Base-by-base conservation (phyloP, 345 rosid genomes). In the Bretschneidera sinensis region DNA sequence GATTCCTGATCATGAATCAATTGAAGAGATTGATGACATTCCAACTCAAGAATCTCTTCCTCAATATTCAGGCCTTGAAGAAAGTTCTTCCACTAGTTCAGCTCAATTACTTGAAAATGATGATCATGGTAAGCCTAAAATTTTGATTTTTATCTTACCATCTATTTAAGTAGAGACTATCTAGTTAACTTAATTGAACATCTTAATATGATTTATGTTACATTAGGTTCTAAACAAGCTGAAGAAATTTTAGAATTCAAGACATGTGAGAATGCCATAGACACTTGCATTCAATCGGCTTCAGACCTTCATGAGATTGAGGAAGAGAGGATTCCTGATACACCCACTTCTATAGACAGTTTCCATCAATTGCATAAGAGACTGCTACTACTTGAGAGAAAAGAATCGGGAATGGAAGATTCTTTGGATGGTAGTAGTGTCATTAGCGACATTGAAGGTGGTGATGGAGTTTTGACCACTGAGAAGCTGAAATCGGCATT, bases 1-100 rank as follows among this genome's bases (percentile, higher is more conserved):
- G 59, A 89, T 92, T 80, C 94, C 97, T 63, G 96, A 84, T 67
- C 87, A 84, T 31, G 87, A 87, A 35, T 74, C 75, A 43, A 59
- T 79, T 59, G 92, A 82, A 57, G n/a, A n/a, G n/a, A n/a, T n/a
- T 39, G 45, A 39, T 39, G 87, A 76, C 49, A 17, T 76, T 68
- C 73, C 65, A 43, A 43, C 70, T 19, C 74, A 56, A 58, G 71
- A 85, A 59, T 51, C 24, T 57, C 53, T 47, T 67, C 62, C 75
- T 75, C 54, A 63, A 28, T 47, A 24, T 69, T 55, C 51, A 9
- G 45, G 43, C 59, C 18, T 24, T 5, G 64, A 70, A 49, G 79
- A 63, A 59, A 63, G 59, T 43, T 54, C 63, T 63, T 69, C 75
- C 15, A 55, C 70, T 16, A 61, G 78, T 61, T 68, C 43, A 66